Evolutionary conservation across 148 eudicot species (phyloP), one percentile per base, ranked within the genome.

Genomic region (Beta vulgaris): DNA sequence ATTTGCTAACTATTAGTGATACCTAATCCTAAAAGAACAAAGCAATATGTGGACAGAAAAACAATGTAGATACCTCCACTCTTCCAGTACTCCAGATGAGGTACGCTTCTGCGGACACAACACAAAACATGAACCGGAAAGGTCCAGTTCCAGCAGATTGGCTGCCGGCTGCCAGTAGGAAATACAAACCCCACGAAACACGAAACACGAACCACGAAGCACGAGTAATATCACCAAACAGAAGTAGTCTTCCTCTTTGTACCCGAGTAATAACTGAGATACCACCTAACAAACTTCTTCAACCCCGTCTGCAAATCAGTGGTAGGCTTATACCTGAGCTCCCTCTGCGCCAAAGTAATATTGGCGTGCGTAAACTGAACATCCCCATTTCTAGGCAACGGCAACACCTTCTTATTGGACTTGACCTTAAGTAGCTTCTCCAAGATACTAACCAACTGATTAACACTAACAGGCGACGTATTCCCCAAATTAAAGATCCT

Each of bases 201-300:
- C n/a, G n/a, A n/a, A n/a, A n/a, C n/a, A n/a, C n/a, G n/a, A n/a
- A n/a, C n/a, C n/a, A n/a, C n/a, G n/a, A n/a, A n/a, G n/a, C n/a
- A n/a, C n/a, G n/a, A n/a, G n/a, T n/a, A n/a, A n/a, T 21, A 44
- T 82, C 78, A 87, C 82, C 76, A 58, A 74, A 35, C 69, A n/a
- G 69, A 51, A 49, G 40, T 55, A 69, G 80, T 82, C 86, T 83
- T 86, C 86, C 85, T 86, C 76, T 77, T 80, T 2, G 77, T 62
- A 11, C 77, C 87, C 49, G 71, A 73, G 75, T 88, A 87, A 76
- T 87, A 85, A 81, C 74, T 79, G 49, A 85, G 34, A 51, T 88
- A 90, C 92, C 92, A 88, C 55, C 87, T 81, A 0, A 91, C 92
- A 85, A 91, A 91, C 84, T 88, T 91, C 82, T 87, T 87, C 92